These are phyloP conservation scores for Calvatia gigantea DNA, from an alignment of 768 basidiomycete genomes.

Conservation along the genomic window DNA sequence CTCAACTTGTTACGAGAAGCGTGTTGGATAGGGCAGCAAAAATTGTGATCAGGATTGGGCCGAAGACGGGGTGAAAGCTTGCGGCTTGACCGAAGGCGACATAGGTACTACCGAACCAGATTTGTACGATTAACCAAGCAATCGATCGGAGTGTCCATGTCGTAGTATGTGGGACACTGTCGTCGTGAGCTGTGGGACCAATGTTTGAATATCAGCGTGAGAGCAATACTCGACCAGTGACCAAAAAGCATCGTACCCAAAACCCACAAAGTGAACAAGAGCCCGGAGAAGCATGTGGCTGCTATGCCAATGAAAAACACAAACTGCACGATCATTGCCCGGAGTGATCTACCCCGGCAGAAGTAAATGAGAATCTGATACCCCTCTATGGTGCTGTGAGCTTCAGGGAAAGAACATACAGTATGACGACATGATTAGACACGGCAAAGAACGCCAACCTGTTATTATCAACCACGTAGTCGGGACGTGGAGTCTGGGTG, in stretches of 20 bases:
- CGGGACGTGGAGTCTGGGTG: background rate
- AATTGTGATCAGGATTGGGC: conserved; percentile 73
- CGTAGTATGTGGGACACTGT: conserved; percentile 20
- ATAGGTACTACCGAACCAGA: conserved; percentile 82
- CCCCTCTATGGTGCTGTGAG: background rate
- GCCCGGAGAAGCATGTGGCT: conserved; percentile 76
- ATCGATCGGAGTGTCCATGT: conserved; percentile 47
- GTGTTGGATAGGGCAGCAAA: conserved; percentile 82
- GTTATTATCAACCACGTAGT: conserved; percentile 17
- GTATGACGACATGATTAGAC: conserved; percentile 71
- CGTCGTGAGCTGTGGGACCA: conserved; percentile 23
- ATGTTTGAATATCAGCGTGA: background rate
- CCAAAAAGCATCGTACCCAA: conserved; percentile 28
- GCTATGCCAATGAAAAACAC: conserved; percentile 78
- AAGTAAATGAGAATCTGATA: background rate
- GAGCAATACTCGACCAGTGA: background rate
- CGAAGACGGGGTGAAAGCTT: conserved; percentile 67
- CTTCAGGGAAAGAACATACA: conserved; percentile 42
- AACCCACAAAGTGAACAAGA: conserved; percentile 52
- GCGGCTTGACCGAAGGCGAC: conserved; percentile 53
- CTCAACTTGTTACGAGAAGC: conserved; percentile 69
- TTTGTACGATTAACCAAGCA: conserved; percentile 82
- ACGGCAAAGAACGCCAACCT: conserved; percentile 79
- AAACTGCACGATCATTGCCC: conserved; percentile 80
- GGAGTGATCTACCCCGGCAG: conserved; percentile 51